These are phyloP conservation scores for Cryptosporidium ubiquitum DNA, from an alignment of 169 alveolate genomes.

Conservation along the genomic window DNA sequence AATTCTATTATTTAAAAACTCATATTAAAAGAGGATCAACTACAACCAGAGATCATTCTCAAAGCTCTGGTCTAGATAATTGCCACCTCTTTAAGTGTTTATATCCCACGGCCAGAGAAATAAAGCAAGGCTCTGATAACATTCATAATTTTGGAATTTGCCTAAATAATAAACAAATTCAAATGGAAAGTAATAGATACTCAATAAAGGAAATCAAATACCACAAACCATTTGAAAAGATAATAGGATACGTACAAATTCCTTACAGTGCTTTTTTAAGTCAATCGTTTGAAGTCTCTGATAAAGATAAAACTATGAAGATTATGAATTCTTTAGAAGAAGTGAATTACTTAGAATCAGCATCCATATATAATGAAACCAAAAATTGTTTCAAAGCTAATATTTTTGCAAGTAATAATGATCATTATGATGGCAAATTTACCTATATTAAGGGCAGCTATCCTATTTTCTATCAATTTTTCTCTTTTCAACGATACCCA, in stretches of 20 bases:
- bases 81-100: not conserved
- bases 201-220: conserved; percentile 31
- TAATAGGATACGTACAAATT: conserved; percentile 53
- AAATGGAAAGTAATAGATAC: not conserved
- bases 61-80: not conserved
- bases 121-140: not conserved
- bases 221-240: conserved; percentile 13
- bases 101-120: not conserved
- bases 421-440: not conserved
- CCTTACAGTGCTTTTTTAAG: conserved; percentile 22
- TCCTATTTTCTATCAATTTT: not conserved
- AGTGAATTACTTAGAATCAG: not conserved
- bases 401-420: not conserved
- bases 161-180: not conserved
- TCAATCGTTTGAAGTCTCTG: not conserved
- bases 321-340: not conserved
- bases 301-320: not conserved
- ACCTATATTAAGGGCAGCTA: not conserved
- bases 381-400: not conserved
- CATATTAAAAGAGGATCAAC: conserved; percentile 32
- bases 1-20: conserved; percentile 44
- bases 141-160: not conserved
- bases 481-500: not conserved
- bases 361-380: not conserved
- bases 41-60: not conserved